A percentile compares a stretch with the other conserved stretches of the same genome.
phyloP scores from a whole-genome alignment of 208 protist species.

The Crithidia sp. region DNA sequence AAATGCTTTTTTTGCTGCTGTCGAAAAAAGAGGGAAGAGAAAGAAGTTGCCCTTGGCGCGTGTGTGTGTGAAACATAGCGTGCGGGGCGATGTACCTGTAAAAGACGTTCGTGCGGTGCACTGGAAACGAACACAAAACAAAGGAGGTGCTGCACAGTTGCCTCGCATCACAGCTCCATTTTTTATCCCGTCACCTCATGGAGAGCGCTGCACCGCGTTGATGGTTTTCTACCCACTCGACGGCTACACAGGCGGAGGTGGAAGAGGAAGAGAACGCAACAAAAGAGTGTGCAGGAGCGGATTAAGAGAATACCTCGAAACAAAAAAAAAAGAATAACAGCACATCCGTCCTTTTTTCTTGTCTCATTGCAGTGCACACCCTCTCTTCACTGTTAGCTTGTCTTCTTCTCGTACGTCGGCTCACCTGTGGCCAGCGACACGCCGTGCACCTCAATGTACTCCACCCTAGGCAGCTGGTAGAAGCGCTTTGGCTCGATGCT shows the following conservation, averaged over 20 bases:
- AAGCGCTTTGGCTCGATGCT: slow-evolving; percentile 81
- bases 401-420: slow-evolving; percentile 63
- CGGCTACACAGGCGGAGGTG: no score
- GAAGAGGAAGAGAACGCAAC: no score
- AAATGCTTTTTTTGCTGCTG: no score
- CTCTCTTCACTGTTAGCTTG: slow-evolving; percentile 9
- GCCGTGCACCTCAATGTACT: slow-evolving; percentile 81
- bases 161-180: no score
- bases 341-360: no score
- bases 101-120: no score
- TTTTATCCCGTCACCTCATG: no score
- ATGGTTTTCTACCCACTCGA: no score
- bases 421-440: slow-evolving; percentile 57
- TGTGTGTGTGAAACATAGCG: not conserved
- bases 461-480: slow-evolving; percentile 74
- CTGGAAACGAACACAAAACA: no score
- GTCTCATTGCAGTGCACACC: no score
- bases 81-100: not conserved
- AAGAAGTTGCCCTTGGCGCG: not conserved
- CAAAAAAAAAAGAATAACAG: slow-evolving; percentile 9
- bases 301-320: not conserved
- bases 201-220: no score
- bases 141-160: no score
- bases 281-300: not conserved
- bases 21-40: not conserved